phyloP scores from a whole-genome alignment of 768 basidiomycete species.

The Auricularia heimuer region DNA sequence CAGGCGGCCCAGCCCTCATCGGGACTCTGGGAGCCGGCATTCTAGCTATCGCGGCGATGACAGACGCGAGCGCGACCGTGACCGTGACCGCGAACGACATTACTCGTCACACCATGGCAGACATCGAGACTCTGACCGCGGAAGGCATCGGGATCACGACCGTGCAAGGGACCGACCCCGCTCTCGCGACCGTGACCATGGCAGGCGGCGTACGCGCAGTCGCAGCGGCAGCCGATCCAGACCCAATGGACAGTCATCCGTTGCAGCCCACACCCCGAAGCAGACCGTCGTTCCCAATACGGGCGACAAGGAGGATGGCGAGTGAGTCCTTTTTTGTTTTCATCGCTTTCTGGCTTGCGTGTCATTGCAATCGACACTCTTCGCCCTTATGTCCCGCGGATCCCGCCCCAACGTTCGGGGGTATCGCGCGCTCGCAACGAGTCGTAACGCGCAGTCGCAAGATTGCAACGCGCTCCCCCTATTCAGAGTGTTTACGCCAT shows the following conservation, averaged over 20 bases:
- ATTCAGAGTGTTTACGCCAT: no score
- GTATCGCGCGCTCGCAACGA: no score
- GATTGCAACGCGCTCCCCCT: no score
- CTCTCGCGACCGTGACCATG: conserved; percentile 16
- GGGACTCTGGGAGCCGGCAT: conserved; percentile 25
- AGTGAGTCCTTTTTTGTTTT: conserved; percentile 56
- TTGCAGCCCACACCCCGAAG: conserved; percentile 15
- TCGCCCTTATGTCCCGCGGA: no score
- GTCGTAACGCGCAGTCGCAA: no score
- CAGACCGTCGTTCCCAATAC: conserved; percentile 16
- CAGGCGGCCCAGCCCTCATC: conserved; percentile 14
- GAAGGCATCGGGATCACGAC: conserved; percentile 21
- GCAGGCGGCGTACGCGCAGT: conserved; percentile 17
- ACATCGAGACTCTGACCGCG: conserved; percentile 18
- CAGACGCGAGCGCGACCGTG: conserved; percentile 13
- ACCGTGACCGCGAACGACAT: conserved; percentile 13
- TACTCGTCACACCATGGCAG: not conserved
- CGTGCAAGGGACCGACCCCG: conserved; percentile 24
- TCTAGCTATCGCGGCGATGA: conserved; percentile 26
- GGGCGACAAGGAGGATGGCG: conserved; percentile 76
- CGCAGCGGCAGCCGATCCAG: conserved; percentile 17
- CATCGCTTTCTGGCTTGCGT: conserved; percentile 3
- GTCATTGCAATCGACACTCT: no score
- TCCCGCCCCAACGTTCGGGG: no score
- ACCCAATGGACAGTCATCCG: no score